Evolutionary conservation across 805 yeast genomes (phyloP).

Genomic region (Barnettozyma wickerhamii): DNA sequence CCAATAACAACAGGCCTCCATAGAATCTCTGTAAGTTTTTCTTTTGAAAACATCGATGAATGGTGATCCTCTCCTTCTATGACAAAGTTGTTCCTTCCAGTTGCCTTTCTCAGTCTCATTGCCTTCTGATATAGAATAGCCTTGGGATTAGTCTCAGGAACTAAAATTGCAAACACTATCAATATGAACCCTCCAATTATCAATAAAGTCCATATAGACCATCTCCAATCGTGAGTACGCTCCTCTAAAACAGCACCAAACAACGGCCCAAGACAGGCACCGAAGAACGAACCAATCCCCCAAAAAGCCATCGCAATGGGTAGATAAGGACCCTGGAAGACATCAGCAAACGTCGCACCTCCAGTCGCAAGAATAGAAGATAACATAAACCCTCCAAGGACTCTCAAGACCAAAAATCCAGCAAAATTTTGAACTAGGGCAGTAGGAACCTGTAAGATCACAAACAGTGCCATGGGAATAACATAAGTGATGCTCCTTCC

Average conservation of each 20-base stretch:
- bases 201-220: constrained; percentile 49
- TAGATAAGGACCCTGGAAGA: constrained; percentile 36
- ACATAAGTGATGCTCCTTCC: constrained; percentile 52
- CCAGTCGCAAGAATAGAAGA: constrained; percentile 56
- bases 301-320: constrained; percentile 48
- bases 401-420: constrained; percentile 45
- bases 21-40: constrained; percentile 29
- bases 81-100: constrained; percentile 45
- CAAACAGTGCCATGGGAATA: constrained; percentile 41
- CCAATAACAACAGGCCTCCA: constrained; percentile 49
- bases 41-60: constrained; percentile 13
- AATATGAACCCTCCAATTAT: constrained; percentile 37
- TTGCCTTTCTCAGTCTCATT: constrained; percentile 38
- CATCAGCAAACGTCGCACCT: constrained; percentile 53
- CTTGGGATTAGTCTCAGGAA: constrained; percentile 47
- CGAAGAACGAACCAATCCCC: constrained; percentile 50
- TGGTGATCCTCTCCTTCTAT: constrained; percentile 30
- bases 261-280: constrained; percentile 54
- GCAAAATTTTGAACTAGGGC: constrained; percentile 49
- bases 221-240: constrained; percentile 45
- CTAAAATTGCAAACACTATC: constrained; percentile 32
- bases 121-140: constrained; percentile 47
- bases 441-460: constrained; percentile 51
- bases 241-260: constrained; percentile 48
- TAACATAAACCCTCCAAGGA: constrained; percentile 50